Conservation (phyloP, 202 grass and related monocot species). For the Panicum virgatum region DNA sequence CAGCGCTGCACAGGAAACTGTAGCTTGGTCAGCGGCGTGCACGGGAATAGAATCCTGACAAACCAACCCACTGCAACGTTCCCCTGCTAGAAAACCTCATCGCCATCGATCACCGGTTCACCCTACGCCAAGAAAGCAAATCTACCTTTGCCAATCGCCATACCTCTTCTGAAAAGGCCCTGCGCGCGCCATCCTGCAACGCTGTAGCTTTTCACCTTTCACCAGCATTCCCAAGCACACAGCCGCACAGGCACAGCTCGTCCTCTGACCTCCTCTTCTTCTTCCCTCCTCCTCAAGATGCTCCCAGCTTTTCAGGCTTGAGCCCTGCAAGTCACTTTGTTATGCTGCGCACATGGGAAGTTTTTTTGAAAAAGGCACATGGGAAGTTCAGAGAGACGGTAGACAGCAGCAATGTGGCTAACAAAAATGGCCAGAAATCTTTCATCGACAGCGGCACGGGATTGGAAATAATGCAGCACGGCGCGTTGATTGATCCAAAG, state of each 20-base stretch:
- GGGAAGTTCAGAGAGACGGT: slow-evolving; percentile 16
- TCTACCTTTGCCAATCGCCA: neutral
- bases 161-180: slow-evolving; percentile 33
- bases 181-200: slow-evolving; percentile 38
- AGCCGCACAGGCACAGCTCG: neutral
- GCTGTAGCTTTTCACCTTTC: slow-evolving; percentile 25
- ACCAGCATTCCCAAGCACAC: neutral
- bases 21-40: slow-evolving; percentile 24
- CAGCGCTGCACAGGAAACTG: neutral
- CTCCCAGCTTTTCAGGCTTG: slow-evolving; percentile 38
- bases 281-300: neutral
- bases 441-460: slow-evolving; percentile 15
- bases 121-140: neutral
- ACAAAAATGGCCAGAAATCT: slow-evolving; percentile 4
- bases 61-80: neutral
- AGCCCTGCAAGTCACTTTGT: slow-evolving; percentile 9
- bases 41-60: slow-evolving; percentile 48
- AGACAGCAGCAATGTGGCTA: neutral
- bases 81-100: neutral
- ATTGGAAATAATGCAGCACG: neutral
- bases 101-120: slow-evolving; percentile 23
- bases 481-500: slow-evolving; percentile 14
- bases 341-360: slow-evolving; percentile 29
- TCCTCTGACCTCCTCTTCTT: neutral
- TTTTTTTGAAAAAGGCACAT: no score